A percentile compares a stretch with the other conserved stretches of the same genome.
Conservation (phyloP, 1,284 basidiomycete genomes). For the Sanghuangporus baumii region DNA sequence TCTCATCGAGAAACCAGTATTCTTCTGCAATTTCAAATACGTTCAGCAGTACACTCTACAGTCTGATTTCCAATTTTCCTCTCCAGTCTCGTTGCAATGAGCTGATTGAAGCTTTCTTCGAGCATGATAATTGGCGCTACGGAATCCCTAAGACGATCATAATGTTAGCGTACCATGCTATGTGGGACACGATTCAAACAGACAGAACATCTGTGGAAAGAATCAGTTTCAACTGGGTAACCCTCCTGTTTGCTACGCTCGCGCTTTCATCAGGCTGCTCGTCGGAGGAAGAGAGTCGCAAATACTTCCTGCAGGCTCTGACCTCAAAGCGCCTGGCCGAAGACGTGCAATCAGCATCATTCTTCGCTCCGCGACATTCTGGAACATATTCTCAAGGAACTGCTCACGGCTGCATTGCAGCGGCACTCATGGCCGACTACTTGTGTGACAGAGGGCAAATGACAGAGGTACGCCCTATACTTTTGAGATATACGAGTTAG, state of each 20-base stretch:
- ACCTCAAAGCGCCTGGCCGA: constrained; percentile 41
- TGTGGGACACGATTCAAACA: constrained; percentile 40
- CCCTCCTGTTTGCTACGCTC: constrained; percentile 42
- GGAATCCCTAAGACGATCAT: constrained; percentile 48
- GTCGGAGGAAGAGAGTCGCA: constrained; percentile 26
- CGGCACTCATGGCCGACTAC: constrained; percentile 39
- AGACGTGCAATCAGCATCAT: constrained; percentile 36
- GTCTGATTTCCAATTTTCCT: constrained; percentile 36
- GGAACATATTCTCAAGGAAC: constrained; percentile 34
- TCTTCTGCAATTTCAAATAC: constrained; percentile 20
- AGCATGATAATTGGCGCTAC: constrained; percentile 43
- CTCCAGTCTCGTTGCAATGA: constrained; percentile 28
- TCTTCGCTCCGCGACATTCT: constrained; percentile 21
- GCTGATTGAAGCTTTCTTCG: constrained; percentile 38
- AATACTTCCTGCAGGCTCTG: constrained; percentile 40
- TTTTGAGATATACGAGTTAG: not conserved
- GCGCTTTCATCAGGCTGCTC: constrained; percentile 32
- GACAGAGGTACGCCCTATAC: constrained; percentile 30
- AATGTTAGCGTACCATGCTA: constrained; percentile 32
- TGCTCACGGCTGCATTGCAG: constrained; percentile 44
- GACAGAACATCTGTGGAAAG: constrained; percentile 26
- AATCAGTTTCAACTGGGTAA: constrained; percentile 46
- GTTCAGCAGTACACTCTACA: constrained; percentile 30
- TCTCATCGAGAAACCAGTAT: constrained; percentile 7
- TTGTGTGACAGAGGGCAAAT: constrained; percentile 42